phyloP scores from a whole-genome alignment of 768 basidiomycete species.

The Lyophyllum atratum region DNA sequence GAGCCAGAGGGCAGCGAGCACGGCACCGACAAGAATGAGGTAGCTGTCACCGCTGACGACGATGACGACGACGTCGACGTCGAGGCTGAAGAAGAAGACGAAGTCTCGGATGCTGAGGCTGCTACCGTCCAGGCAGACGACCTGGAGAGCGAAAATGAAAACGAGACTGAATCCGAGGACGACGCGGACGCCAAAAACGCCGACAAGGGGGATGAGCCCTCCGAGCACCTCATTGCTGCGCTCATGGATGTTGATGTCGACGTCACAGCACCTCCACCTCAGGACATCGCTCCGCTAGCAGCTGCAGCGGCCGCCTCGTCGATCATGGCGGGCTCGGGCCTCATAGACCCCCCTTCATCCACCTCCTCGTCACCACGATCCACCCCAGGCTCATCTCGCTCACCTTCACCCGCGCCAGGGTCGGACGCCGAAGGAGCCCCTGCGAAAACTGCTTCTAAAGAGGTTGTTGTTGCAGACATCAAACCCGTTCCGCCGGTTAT shows the following conservation, averaged over 20 bases:
- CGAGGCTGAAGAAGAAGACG: conserved; percentile 17
- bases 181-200: conserved; percentile 24
- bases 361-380: conserved; percentile 32
- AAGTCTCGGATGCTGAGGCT: conserved; percentile 14
- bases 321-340: conserved; percentile 47
- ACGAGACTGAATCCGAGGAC: conserved; percentile 20
- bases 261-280: conserved; percentile 26
- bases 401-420: conserved; percentile 36
- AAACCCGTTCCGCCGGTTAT: conserved; percentile 13
- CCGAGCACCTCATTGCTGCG: conserved; percentile 12
- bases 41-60: not conserved
- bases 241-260: conserved; percentile 32
- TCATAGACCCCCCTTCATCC: conserved; percentile 40
- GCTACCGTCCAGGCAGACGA: conserved; percentile 8
- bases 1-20: conserved; percentile 10
- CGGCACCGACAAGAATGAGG: conserved; percentile 8
- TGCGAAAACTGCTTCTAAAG: conserved; percentile 17
- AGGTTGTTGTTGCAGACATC: conserved; percentile 3
- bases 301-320: conserved; percentile 46
- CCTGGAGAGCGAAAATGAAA: conserved; percentile 24
- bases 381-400: conserved; percentile 42
- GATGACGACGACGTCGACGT: conserved; percentile 17
- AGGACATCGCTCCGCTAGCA: conserved; percentile 29
- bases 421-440: conserved; percentile 3
- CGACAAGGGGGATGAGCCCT: conserved; percentile 18